Conservation (phyloP, 805 yeast species). For the Helenozyma rhizophorensis region DNA sequence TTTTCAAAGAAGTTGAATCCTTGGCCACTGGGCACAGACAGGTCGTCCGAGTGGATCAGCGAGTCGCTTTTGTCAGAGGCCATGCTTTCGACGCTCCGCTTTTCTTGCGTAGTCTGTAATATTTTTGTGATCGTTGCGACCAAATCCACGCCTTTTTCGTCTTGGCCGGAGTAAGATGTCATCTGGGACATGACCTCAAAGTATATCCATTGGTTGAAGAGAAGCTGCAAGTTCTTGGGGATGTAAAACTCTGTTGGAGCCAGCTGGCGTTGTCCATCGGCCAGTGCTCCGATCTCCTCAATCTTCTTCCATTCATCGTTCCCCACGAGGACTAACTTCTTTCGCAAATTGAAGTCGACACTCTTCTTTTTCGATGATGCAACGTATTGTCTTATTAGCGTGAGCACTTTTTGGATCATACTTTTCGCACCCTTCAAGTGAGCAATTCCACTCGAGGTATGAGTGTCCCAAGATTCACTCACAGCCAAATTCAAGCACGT, state of each 20-base stretch:
- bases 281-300: conserved; percentile 3
- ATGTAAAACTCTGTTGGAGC: conserved; percentile 13
- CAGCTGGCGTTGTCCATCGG: neutral
- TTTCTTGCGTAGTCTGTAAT: conserved; percentile 20
- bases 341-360: conserved; percentile 7
- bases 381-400: conserved; percentile 21
- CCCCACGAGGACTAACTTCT: conserved; percentile 27
- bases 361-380: neutral
- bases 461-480: conserved; percentile 67
- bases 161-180: conserved; percentile 48
- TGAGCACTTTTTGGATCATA: conserved; percentile 48
- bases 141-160: conserved; percentile 39
- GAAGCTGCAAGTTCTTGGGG: conserved; percentile 45
- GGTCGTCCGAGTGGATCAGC: conserved; percentile 17
- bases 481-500: conserved; percentile 61
- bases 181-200: conserved; percentile 64
- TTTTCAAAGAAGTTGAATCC: conserved; percentile 33
- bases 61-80: conserved; percentile 4
- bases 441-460: conserved; percentile 62
- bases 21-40: conserved; percentile 12
- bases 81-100: conserved; percentile 7
- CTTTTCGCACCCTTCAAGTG: conserved; percentile 65
- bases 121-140: conserved; percentile 38
- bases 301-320: conserved; percentile 31
- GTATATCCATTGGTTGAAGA: conserved; percentile 64